Conservation (phyloP, 2,329 filamentous ascomycete genomes). For the Epichloe scottii region DNA sequence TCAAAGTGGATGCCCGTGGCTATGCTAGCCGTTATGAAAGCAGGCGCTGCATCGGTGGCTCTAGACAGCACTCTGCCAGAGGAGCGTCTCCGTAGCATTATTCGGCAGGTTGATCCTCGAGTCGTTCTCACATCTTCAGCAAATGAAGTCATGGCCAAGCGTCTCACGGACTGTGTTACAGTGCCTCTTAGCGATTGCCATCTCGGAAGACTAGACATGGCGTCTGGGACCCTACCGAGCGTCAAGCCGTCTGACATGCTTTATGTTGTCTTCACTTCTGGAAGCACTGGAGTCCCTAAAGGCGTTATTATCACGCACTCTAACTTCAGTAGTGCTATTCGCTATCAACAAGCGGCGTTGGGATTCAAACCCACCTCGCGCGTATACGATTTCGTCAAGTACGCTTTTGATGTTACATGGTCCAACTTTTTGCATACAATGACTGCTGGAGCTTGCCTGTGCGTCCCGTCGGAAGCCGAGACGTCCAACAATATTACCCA, state of each 20-base stretch:
- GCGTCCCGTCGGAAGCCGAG: conserved; percentile 19
- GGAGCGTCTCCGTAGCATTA: conserved; percentile 4
- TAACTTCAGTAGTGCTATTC: conserved; percentile 5
- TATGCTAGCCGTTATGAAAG: conserved; percentile 21
- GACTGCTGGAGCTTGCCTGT: conserved; percentile 5
- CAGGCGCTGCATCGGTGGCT: conserved; percentile 14
- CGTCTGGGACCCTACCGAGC: not conserved
- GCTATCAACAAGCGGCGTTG: not conserved
- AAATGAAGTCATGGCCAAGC: not conserved
- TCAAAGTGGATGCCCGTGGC: conserved; percentile 19
- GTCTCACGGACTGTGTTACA: not conserved
- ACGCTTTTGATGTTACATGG: conserved; percentile 7
- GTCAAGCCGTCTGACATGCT: not conserved
- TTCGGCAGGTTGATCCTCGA: not conserved
- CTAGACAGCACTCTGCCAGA: conserved; percentile 8
- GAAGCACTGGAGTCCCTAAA: conserved; percentile 12
- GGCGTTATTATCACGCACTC: conserved; percentile 10
- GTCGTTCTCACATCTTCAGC: conserved; percentile 2
- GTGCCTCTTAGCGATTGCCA: not conserved
- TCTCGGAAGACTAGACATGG: not conserved
- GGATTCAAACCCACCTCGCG: conserved; percentile 5
- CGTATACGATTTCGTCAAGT: conserved; percentile 6
- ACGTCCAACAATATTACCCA: conserved; percentile 32
- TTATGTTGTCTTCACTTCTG: conserved; percentile 12
- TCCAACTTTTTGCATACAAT: conserved; percentile 6